Percentiles rank a stretch among this genome's conserved stretches.
phyloP scores from a whole-genome alignment of 148 eudicot genomes.

The Spergularia marina region DNA sequence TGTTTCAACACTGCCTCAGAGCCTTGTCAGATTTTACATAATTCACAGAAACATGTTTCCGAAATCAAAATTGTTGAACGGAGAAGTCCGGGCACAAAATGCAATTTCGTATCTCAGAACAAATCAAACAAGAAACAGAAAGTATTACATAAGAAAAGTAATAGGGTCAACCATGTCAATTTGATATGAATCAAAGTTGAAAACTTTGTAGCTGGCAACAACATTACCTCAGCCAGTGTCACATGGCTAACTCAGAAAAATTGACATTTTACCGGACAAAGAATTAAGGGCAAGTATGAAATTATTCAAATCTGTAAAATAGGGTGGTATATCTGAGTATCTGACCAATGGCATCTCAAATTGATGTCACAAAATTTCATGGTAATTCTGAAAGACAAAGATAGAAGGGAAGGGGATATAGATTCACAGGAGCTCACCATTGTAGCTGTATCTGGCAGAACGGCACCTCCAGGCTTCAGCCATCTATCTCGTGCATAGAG shows the following conservation, averaged over 20 bases:
- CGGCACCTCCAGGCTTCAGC: slow-evolving; percentile 98
- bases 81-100: too few species aligned
- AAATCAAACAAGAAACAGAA: background rate
- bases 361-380: background rate
- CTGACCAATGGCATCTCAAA: background rate
- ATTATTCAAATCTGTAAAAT: background rate
- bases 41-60: too few species aligned
- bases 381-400: background rate
- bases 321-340: background rate
- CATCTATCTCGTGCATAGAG: slow-evolving; percentile 86
- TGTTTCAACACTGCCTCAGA: too few species aligned
- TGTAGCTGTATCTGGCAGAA: slow-evolving; percentile 91
- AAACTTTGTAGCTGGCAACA: too few species aligned
- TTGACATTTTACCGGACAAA: too few species aligned
- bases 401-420: background rate
- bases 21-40: too few species aligned
- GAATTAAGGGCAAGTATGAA: background rate
- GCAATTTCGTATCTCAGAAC: too few species aligned
- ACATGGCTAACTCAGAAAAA: too few species aligned
- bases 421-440: slow-evolving; percentile 48
- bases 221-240: too few species aligned
- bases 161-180: background rate
- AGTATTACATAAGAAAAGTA: background rate
- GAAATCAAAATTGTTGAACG: too few species aligned
- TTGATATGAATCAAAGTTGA: too few species aligned